A percentile compares a stretch with the other conserved stretches of the same genome.
These are phyloP conservation scores for Nemania bipapillata DNA, from an alignment of 2,329 filamentous ascomycete species.

Conservation along the genomic window DNA sequence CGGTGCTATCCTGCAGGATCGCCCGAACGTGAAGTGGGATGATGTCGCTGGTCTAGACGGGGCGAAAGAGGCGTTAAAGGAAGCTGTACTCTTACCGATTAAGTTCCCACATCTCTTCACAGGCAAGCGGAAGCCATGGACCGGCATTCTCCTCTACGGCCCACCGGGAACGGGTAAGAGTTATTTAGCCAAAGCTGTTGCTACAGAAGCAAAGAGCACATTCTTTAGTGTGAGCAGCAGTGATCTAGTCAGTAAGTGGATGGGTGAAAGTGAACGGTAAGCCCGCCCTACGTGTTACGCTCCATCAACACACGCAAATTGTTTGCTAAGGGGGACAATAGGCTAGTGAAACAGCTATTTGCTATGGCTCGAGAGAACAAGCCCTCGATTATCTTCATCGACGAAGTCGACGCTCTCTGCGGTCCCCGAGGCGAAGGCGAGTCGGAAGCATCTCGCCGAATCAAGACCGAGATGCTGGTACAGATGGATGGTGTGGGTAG, in stretches of 20 bases:
- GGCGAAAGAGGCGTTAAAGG: constrained; percentile 96
- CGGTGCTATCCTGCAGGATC: constrained; percentile 92
- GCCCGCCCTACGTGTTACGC: constrained; percentile 39
- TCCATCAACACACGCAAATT: constrained; percentile 44
- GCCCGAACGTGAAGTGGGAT: constrained; percentile 97
- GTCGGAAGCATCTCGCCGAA: constrained; percentile 94
- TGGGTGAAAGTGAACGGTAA: constrained; percentile 98
- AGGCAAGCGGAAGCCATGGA: constrained; percentile 97
- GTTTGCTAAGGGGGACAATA: constrained; percentile 52
- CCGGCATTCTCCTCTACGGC: constrained; percentile 94
- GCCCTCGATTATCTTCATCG: constrained; percentile 98
- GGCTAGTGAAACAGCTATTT: constrained; percentile 95
- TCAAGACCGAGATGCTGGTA: constrained; percentile 97
- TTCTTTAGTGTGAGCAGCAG: constrained; percentile 99
- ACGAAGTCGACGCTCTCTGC: constrained; percentile 96
- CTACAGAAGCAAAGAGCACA: constrained; percentile 97
- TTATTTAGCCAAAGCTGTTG: constrained; percentile 96
- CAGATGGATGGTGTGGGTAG: constrained; percentile 99
- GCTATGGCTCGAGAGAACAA: constrained; percentile 98
- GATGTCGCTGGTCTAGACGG: constrained; percentile 94
- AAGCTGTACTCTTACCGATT: constrained; percentile 96
- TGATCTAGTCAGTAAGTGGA: constrained; percentile 98
- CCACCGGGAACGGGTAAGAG: constrained; percentile 97
- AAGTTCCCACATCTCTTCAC: constrained; percentile 97
- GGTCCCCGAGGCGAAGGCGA: constrained; percentile 93